Base-by-base conservation (phyloP, 164 flowering plant species). In the Warburgia ugandensis region DNA sequence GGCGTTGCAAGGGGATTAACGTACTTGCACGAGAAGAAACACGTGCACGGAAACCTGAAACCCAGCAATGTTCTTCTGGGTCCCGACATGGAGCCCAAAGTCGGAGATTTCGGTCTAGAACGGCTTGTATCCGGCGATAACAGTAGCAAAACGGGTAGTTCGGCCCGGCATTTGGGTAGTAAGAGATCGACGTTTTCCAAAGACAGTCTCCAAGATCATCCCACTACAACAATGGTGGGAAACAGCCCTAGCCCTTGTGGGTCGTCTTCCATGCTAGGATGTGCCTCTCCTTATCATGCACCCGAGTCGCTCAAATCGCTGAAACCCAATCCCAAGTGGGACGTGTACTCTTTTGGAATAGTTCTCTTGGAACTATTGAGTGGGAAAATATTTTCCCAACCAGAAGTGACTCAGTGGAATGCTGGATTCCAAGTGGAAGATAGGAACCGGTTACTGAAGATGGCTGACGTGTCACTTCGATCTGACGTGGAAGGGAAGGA, bases 21-120 rank as follows among this genome's bases (percentile, higher is more conserved):
- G 4, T 84, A 79, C 67, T 81, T 92, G 44, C 99, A 92, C 55
- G 99, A 92, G 55, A 89, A 81, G 82, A 94, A 83, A 63, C 85
- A 84, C 43, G 99, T 89, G 25, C 99, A 94, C 35, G 99, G 94
- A 1, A 89, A 94, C 59, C 64, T 94, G 16, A 94, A 86, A 71
- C 96, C 97, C 28, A 77, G 75, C 58, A 94, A 89, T 70, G 76
- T 94, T 35, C 73, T 94, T 0, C 55, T 94, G 61, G 90, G 89
- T 37, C 9, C 38, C 5, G 84, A 94, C 28, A 77, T 82, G 87
- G 99, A 94, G 70, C 94, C 99, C 29, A 74, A 66, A 48, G 74
- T 94, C 28, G 83, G 92, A 0, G 97, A 94, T 60, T 89, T 89
- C 27, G 99, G 99, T 40, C 79, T 89, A 2, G 94, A 81, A n/a